Conservation (phyloP, 106 monocot species). For the Acanthochlamys bracteata region DNA sequence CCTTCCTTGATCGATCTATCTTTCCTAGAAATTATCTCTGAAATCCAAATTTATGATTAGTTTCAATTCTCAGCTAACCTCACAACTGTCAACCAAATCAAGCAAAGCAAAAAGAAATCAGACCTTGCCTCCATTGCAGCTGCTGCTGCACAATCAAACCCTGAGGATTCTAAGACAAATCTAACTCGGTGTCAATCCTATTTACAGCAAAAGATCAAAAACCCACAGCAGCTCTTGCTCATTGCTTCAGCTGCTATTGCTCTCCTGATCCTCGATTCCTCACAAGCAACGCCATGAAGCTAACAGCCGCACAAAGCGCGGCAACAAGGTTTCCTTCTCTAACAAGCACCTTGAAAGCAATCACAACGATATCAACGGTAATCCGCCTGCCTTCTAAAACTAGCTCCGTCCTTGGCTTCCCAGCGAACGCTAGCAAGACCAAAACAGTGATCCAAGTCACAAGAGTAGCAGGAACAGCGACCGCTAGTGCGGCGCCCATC, state of each 20-base stretch:
- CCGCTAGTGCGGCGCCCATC: conserved; percentile 58
- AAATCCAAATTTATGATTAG: too few species aligned
- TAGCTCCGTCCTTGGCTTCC: conserved; percentile 19
- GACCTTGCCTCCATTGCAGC: too few species aligned
- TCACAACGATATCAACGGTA: conserved; percentile 7
- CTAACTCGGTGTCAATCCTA: neutral
- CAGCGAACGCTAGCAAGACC: conserved; percentile 67
- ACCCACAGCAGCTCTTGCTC: neutral
- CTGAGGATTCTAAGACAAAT: neutral
- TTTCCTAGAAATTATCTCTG: too few species aligned
- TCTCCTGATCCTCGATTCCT: neutral
- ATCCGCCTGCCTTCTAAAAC: conserved; percentile 11
- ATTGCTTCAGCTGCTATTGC: neutral
- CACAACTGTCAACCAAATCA: too few species aligned
- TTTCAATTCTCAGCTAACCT: too few species aligned
- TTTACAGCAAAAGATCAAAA: neutral
- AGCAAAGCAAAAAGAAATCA: too few species aligned
- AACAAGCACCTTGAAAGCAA: conserved; percentile 5
- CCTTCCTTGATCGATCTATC: too few species aligned
- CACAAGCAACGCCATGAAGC: conserved; percentile 5
- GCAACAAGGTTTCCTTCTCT: conserved; percentile 14
- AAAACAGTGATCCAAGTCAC: conserved; percentile 78
- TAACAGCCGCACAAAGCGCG: conserved; percentile 10
- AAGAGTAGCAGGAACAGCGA: conserved; percentile 62
- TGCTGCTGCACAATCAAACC: too few species aligned